phyloP scores from a whole-genome alignment of 2,329 filamentous ascomycete species.

The Verticillium zaregamsianum region DNA sequence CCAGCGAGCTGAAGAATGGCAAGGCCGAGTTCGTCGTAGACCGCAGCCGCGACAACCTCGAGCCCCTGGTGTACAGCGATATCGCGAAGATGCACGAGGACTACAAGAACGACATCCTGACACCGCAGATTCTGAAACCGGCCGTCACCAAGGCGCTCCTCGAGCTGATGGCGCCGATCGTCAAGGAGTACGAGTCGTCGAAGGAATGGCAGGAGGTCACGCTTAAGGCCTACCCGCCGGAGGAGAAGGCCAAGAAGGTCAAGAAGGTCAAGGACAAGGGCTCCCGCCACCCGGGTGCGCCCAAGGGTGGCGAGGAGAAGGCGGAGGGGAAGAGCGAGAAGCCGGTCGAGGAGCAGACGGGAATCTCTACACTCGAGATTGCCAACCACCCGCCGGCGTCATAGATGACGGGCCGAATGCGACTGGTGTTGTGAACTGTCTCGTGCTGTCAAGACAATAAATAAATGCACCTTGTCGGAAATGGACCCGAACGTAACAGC shows the following conservation, averaged over 20 bases:
- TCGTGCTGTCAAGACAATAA: background rate
- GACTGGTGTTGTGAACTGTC: no score
- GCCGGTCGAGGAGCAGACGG: conserved; percentile 1
- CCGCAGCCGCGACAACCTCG: conserved; percentile 57
- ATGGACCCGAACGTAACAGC: background rate
- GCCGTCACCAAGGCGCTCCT: conserved; percentile 72
- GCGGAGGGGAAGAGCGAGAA: background rate
- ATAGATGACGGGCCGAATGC: background rate
- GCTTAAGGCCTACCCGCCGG: conserved; percentile 75
- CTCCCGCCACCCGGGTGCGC: conserved; percentile 52
- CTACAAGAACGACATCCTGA: conserved; percentile 74
- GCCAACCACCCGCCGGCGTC: background rate
- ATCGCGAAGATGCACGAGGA: conserved; percentile 75
- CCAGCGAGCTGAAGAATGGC: conserved; percentile 55
- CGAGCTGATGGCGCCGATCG: conserved; percentile 73
- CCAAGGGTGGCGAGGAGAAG: conserved; percentile 5
- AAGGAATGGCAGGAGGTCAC: conserved; percentile 75
- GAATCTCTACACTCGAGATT: background rate
- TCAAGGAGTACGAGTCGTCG: conserved; percentile 64
- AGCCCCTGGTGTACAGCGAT: conserved; percentile 74
- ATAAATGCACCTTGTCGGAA: background rate
- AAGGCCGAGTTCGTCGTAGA: conserved; percentile 64
- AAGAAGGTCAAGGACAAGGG: conserved; percentile 78
- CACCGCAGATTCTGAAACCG: conserved; percentile 84
- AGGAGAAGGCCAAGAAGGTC: conserved; percentile 63